Evolutionary conservation across 805 yeast genomes (phyloP).

Genomic region (Saccharomycopsis vini): DNA sequence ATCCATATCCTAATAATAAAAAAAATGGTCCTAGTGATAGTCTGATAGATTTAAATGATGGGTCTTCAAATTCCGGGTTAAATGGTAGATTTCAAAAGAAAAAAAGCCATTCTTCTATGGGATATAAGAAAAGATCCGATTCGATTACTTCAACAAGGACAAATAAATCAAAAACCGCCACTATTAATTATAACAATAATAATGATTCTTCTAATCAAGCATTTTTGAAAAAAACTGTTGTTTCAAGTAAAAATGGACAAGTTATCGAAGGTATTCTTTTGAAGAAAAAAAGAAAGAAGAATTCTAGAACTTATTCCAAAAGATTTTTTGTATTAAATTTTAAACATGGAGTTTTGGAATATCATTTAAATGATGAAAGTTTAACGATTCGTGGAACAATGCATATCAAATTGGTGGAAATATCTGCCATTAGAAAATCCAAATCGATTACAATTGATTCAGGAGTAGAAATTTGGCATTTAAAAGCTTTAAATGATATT

Average conservation of each 20-base stretch:
- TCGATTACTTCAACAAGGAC: not conserved
- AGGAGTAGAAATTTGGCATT: conserved; percentile 89
- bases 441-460: conserved; percentile 77
- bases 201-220: not conserved
- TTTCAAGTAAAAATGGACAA: conserved; percentile 51
- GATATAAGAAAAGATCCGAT: not conserved
- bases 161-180: conserved; percentile 19
- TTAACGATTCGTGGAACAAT: conserved; percentile 81
- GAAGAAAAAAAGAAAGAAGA: conserved; percentile 69
- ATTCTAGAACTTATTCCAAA: conserved; percentile 77
- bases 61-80: not conserved
- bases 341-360: conserved; percentile 74
- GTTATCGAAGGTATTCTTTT: conserved; percentile 69
- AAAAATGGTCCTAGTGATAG: not conserved
- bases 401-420: conserved; percentile 75
- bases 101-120: conserved; percentile 5
- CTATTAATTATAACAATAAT: conserved; percentile 1
- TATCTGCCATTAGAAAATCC: conserved; percentile 64
- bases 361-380: conserved; percentile 63
- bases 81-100: not conserved
- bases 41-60: not conserved
- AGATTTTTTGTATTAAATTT: conserved; percentile 78
- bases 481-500: conserved; percentile 54
- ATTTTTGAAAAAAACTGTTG: conserved; percentile 16
- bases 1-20: not conserved